These are phyloP conservation scores for Polytrichum formosum DNA, from an alignment of 225 moss, liverwort and hornwort species.

Conservation along the genomic window DNA sequence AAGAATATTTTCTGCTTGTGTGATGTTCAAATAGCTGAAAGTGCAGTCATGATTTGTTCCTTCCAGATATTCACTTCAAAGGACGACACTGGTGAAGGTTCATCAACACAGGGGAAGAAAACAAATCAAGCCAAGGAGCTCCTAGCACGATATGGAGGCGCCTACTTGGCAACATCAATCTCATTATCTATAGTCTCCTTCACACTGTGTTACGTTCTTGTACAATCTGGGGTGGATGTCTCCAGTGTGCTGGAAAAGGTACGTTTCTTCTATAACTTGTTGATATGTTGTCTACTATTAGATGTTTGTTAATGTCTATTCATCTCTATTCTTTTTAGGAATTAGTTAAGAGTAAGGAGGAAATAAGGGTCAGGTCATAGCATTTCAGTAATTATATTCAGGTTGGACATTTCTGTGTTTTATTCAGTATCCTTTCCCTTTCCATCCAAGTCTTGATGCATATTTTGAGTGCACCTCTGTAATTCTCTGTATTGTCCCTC, in stretches of 20 bases:
- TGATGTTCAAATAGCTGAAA: background rate
- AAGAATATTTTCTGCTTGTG: no score
- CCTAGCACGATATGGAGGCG: conserved; percentile 83
- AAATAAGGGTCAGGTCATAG: no score
- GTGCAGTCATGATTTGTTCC: background rate
- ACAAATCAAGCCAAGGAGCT: conserved; percentile 82
- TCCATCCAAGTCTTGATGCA: no score
- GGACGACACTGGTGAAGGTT: conserved; percentile 33
- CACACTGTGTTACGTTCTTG: conserved; percentile 76
- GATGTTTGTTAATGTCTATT: no score
- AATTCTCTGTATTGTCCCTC: background rate
- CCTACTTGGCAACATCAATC: conserved; percentile 90
- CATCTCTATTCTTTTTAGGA: no score
- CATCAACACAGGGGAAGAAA: conserved; percentile 38
- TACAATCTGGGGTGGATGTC: conserved; percentile 82
- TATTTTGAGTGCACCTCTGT: no score
- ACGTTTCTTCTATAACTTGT: background rate
- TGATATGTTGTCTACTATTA: no score
- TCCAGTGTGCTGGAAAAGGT: conserved; percentile 73
- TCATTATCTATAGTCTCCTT: conserved; percentile 84
- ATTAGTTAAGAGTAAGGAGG: no score
- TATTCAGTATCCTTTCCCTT: no score
- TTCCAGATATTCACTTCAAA: conserved; percentile 75
- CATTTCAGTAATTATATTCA: no score
- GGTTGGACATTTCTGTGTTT: no score